Conservation (phyloP, 1,139 yeast species). For the Debaryomyces sp. region DNA sequence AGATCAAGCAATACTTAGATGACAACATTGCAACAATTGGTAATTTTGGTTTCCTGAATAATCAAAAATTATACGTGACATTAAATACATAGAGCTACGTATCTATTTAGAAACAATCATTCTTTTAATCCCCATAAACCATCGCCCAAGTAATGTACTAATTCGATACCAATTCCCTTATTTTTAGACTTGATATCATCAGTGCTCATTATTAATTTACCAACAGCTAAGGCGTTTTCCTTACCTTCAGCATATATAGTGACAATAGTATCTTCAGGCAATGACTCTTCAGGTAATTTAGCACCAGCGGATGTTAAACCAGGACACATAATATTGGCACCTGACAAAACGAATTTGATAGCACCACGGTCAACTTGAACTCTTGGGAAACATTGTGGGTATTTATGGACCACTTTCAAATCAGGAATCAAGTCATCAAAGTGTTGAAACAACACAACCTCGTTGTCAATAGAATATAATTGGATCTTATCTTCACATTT, state of each 20-base stretch:
- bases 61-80: conserved; percentile 26
- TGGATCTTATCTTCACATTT: conserved; percentile 91
- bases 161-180: conserved; percentile 89
- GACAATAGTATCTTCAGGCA: conserved; percentile 70
- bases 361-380: conserved; percentile 97
- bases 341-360: conserved; percentile 88
- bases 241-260: conserved; percentile 92
- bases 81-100: conserved; percentile 9
- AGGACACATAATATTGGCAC: conserved; percentile 97
- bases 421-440: conserved; percentile 85
- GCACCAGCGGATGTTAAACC: conserved; percentile 95
- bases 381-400: conserved; percentile 78
- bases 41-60: conserved; percentile 31
- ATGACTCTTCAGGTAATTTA: conserved; percentile 68
- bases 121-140: conserved; percentile 73
- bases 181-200: conserved; percentile 83
- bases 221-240: conserved; percentile 87
- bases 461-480: conserved; percentile 71
- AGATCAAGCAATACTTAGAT: conserved; percentile 18
- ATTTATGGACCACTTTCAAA: conserved; percentile 76
- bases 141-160: conserved; percentile 86
- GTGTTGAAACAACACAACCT: conserved; percentile 79
- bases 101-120: conserved; percentile 10
- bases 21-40: conserved; percentile 42
- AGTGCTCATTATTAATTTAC: conserved; percentile 83